phyloP scores from a whole-genome alignment of 1,139 yeast genomes.

The Debaryomyces sp. region DNA sequence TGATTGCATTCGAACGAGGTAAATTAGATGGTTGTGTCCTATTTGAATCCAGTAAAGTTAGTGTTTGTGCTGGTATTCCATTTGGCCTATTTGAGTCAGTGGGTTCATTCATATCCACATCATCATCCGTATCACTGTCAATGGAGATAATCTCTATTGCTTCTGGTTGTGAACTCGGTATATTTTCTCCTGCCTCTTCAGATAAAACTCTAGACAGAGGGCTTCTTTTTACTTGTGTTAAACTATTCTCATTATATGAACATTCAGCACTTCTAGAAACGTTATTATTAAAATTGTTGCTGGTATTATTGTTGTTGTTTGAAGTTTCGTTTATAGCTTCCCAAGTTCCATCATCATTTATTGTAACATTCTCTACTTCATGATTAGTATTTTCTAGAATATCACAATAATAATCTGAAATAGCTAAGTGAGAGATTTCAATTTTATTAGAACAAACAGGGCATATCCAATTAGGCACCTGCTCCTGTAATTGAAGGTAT shows the following conservation, averaged over 20 bases:
- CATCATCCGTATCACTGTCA: constrained; percentile 33
- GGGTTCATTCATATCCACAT: neutral
- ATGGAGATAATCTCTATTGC: constrained; percentile 26
- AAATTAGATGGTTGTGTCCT: neutral
- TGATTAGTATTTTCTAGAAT: constrained; percentile 47
- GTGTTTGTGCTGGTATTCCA: neutral
- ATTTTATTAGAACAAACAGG: constrained; percentile 59
- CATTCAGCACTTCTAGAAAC: neutral
- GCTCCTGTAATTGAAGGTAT: constrained; percentile 60
- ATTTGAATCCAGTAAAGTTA: neutral
- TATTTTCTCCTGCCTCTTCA: neutral
- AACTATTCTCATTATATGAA: neutral
- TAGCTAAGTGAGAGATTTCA: constrained; percentile 52
- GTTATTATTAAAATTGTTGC: neutral
- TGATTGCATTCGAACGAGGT: neutral
- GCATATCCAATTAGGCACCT: constrained; percentile 68
- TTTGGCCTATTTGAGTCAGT: neutral
- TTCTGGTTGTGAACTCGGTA: constrained; percentile 4
- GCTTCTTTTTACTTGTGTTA: neutral
- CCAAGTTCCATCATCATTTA: constrained; percentile 66
- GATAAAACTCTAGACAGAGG: neutral
- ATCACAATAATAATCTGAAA: constrained; percentile 62
- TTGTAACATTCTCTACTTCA: constrained; percentile 55
- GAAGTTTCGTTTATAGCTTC: constrained; percentile 10
- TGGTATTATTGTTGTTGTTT: neutral